Conservation (phyloP, 75 land plant species). For the Sequoia sempervirens region DNA sequence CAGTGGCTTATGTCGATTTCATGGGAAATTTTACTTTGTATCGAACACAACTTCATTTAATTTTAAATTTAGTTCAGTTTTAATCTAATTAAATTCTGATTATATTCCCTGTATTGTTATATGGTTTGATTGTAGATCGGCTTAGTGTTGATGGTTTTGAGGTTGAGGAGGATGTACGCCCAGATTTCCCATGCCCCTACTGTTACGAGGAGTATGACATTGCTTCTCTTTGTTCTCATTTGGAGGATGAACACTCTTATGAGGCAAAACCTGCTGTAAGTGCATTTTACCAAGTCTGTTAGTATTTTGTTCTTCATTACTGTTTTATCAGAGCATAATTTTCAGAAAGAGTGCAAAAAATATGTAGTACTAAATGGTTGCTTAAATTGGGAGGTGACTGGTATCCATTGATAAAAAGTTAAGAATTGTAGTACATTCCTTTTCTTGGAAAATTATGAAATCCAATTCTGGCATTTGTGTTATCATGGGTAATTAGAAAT, state of each 20-base stretch:
- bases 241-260: constrained; percentile 80
- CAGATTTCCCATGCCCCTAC: constrained; percentile 85
- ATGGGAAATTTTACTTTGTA: not conserved
- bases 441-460: not conserved
- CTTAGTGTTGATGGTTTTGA: constrained; percentile 71
- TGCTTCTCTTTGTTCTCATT: constrained; percentile 72
- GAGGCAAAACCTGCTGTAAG: constrained; percentile 77
- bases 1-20: not conserved
- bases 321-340: not conserved
- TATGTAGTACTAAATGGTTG: not conserved
- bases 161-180: constrained; percentile 70
- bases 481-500: not conserved
- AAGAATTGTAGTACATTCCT: not conserved
- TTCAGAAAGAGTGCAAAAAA: not conserved
- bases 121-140: constrained; percentile 49
- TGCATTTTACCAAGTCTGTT: constrained; percentile 1
- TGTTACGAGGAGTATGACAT: constrained; percentile 89
- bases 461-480: not conserved
- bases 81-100: not conserved
- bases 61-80: not conserved
- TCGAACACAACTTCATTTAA: not conserved
- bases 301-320: constrained; percentile 1
- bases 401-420: not conserved
- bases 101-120: not conserved
- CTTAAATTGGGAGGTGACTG: not conserved